A percentile compares a stretch with the other conserved stretches of the same genome.
Evolutionary conservation across 2,329 filamentous ascomycete genomes (phyloP).

Genomic region (Paecilomyces formosus): DNA sequence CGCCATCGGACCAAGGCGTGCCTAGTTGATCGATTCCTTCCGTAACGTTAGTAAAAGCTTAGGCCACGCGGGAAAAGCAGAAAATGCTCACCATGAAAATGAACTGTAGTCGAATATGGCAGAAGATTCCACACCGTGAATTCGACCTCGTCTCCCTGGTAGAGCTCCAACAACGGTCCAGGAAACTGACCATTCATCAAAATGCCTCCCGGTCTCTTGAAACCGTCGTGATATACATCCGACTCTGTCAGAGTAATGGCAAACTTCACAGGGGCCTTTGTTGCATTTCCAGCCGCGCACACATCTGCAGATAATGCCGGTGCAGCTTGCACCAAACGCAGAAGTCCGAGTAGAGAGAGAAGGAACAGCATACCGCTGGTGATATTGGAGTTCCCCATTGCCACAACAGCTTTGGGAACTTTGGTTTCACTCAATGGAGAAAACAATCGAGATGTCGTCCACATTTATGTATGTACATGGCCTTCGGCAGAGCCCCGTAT

Average conservation of each 20-base stretch:
- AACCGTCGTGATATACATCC: conserved; percentile 15
- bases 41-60: background rate
- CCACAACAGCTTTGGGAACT: background rate
- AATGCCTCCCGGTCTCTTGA: conserved; percentile 12
- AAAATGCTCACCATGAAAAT: conserved; percentile 14
- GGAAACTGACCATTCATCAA: conserved; percentile 18
- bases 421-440: background rate
- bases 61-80: background rate
- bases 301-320: background rate
- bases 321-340: background rate
- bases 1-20: conserved; percentile 56
- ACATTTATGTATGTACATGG: background rate
- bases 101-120: conserved; percentile 12
- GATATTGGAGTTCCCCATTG: background rate
- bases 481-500: background rate
- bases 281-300: background rate
- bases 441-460: background rate
- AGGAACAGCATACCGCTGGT: background rate
- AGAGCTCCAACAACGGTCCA: conserved; percentile 11
- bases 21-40: conserved; percentile 37
- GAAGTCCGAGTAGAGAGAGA: background rate
- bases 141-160: conserved; percentile 10
- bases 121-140: conserved; percentile 13
- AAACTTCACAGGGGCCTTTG: conserved; percentile 2
- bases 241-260: conserved; percentile 11